A percentile compares a stretch with the other conserved stretches of the same genome.
phyloP scores from a whole-genome alignment of 495 filamentous ascomycete genomes.

The Aspergillus hancockii region DNA sequence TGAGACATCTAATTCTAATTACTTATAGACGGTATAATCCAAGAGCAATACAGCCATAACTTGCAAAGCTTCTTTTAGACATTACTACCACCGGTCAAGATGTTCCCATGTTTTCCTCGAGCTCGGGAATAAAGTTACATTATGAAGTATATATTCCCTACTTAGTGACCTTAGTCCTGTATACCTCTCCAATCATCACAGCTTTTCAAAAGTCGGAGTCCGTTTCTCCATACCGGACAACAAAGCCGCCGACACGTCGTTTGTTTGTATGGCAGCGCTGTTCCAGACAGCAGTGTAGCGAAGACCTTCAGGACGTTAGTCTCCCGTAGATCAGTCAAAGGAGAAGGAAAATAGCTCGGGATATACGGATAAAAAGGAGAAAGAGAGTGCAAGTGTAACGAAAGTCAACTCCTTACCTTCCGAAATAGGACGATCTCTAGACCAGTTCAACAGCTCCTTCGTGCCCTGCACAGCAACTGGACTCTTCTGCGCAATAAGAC shows the following conservation, averaged over 20 bases:
- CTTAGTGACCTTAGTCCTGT: background rate
- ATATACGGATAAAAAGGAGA: background rate
- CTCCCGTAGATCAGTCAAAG: background rate
- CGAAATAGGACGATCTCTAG: slow-evolving; percentile 71
- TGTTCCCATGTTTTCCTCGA: too few relatives aligned
- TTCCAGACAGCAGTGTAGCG: slow-evolving; percentile 90
- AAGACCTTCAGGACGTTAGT: slow-evolving; percentile 53
- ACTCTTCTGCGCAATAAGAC: slow-evolving; percentile 76
- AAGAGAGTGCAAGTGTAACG: background rate
- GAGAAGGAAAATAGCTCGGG: background rate
- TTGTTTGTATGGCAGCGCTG: slow-evolving; percentile 73
- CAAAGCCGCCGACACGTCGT: slow-evolving; percentile 73
- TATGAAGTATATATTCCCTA: too few relatives aligned
- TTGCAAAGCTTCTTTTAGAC: too few relatives aligned
- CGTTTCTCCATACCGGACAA: slow-evolving; percentile 74
- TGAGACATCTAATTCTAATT: background rate
- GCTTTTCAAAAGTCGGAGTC: slow-evolving; percentile 82
- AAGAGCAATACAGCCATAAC: background rate
- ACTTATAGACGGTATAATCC: background rate
- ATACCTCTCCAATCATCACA: slow-evolving; percentile 45
- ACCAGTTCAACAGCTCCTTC: slow-evolving; percentile 89
- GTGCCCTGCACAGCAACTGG: slow-evolving; percentile 91
- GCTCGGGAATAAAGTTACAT: too few relatives aligned
- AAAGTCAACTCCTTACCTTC: slow-evolving; percentile 58
- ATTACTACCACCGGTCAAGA: too few relatives aligned